Base-by-base conservation (phyloP, 2,329 filamentous ascomycete species). In the Aspergillus sojae region DNA sequence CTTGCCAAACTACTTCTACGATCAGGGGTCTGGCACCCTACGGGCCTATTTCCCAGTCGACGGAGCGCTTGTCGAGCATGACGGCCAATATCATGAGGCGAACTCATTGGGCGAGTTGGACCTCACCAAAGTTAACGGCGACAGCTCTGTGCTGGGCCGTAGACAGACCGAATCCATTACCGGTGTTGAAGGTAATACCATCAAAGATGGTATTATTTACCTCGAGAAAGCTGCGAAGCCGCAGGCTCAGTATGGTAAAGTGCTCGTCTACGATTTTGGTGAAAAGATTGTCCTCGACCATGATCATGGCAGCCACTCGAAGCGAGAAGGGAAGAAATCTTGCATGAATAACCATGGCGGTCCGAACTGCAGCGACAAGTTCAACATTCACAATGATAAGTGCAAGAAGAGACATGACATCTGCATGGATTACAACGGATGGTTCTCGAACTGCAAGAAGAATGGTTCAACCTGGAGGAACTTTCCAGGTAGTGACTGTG, bases 391-490 rank as follows among this genome's bases (percentile, higher is more conserved):
- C 21, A 57, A 19, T 6, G 4, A 23, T 14, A 41, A 39, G 36
- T 57, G 54, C 32, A 43, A 39, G 34, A 57, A 39, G 26, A 5
- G 46, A 5, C 23, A 50, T 30, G 46, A 50, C 3, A 50, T 50
- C 46, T 50, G 46, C 46, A 50, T 50, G 46, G 46, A 50, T 5
- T 50, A 50, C 46, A 57, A 39, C 5, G 54, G 54, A 14, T 57
- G 23, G 23, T 43, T 28, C 23, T 41, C 54, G 21, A 41, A 43
- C 54, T 50, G 46, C 23, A 57, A 57, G 56, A 46, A 48, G 39
- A 58, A 46, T 45, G 41, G 56, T 12, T 16, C 41, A 11, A 58
- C 56, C n/a, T 58, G 56, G 56, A 32, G 56, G 14, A 58, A 58
- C 56, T 58, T 58, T 6, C 41, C 39, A 2, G 56, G 56, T 0